Conservation (phyloP, 2,329 filamentous ascomycete species). For the Nemania abortiva region DNA sequence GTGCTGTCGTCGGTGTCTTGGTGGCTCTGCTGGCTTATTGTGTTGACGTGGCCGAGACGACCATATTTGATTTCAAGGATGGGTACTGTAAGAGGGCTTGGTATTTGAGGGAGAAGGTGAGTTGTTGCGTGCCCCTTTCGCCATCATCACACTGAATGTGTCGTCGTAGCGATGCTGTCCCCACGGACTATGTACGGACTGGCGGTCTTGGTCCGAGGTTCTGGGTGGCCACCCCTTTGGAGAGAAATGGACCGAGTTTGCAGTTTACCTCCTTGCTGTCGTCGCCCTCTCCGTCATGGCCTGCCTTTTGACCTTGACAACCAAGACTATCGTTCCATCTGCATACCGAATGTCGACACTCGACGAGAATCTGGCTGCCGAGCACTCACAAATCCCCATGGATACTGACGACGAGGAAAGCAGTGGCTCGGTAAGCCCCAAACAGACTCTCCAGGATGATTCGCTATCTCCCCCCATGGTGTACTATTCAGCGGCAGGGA, state of each 20-base stretch:
- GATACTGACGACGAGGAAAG: conserved; percentile 58
- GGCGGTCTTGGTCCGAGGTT: conserved; percentile 67
- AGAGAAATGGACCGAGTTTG: conserved; percentile 77
- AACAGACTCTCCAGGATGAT: conserved; percentile 41
- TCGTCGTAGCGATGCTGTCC: conserved; percentile 65
- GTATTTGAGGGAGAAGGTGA: conserved; percentile 78
- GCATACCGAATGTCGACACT: conserved; percentile 87
- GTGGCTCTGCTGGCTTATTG: conserved; percentile 89
- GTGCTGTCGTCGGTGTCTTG: conserved; percentile 87
- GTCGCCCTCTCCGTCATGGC: conserved; percentile 76
- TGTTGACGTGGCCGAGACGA: conserved; percentile 87
- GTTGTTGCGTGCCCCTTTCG: conserved; percentile 27
- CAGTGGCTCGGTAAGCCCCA: conserved; percentile 60
- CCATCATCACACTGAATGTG: conserved; percentile 34
- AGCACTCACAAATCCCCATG: conserved; percentile 56
- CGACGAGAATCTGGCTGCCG: conserved; percentile 90
- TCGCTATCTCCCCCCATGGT: conserved; percentile 75
- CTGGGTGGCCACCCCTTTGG: conserved; percentile 60
- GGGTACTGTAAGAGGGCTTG: conserved; percentile 82
- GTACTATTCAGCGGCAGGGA: conserved; percentile 95
- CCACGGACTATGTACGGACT: conserved; percentile 66
- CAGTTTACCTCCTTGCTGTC: conserved; percentile 79
- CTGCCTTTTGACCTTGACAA: conserved; percentile 84
- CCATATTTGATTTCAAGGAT: conserved; percentile 90
- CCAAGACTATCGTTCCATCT: conserved; percentile 94